phyloP scores from a whole-genome alignment of 306 rosid genomes.

The Ceratonia siliqua region DNA sequence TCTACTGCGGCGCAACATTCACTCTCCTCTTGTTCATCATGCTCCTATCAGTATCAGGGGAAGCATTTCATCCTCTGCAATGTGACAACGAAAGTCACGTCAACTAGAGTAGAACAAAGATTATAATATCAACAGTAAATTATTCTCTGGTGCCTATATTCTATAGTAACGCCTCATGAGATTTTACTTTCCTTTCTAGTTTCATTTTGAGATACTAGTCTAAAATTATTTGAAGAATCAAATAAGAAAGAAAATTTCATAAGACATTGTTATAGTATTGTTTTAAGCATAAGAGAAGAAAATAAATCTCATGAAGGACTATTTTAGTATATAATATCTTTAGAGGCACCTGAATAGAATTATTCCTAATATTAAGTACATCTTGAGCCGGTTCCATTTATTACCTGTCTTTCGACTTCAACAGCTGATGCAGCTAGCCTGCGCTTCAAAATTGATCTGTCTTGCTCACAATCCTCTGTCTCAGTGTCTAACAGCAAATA shows the following conservation, averaged over 20 bases:
- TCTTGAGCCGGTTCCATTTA: slow-evolving; percentile 1
- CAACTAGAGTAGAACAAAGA: slow-evolving; percentile 25
- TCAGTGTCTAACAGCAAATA: slow-evolving; percentile 58
- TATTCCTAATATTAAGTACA: no score
- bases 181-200: no score
- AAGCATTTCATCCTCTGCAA: slow-evolving; percentile 96
- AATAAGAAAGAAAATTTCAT: no score
- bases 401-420: slow-evolving; percentile 87
- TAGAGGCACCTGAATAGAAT: no score
- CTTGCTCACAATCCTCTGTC: slow-evolving; percentile 70
- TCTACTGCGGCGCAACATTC: background rate
- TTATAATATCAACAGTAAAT: background rate
- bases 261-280: no score
- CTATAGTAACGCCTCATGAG: no score
- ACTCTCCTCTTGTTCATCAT: slow-evolving; percentile 23
- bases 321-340: no score
- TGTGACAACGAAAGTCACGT: slow-evolving; percentile 29
- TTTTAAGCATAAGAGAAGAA: no score
- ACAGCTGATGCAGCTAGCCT: slow-evolving; percentile 71
- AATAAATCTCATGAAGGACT: no score
- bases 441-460: slow-evolving; percentile 66
- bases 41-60: slow-evolving; percentile 63
- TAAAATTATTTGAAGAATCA: no score
- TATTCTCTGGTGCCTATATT: no score
- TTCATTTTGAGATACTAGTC: no score